These are phyloP conservation scores for Chaetomium tenue DNA, from an alignment of 495 filamentous ascomycete species.

Conservation along the genomic window DNA sequence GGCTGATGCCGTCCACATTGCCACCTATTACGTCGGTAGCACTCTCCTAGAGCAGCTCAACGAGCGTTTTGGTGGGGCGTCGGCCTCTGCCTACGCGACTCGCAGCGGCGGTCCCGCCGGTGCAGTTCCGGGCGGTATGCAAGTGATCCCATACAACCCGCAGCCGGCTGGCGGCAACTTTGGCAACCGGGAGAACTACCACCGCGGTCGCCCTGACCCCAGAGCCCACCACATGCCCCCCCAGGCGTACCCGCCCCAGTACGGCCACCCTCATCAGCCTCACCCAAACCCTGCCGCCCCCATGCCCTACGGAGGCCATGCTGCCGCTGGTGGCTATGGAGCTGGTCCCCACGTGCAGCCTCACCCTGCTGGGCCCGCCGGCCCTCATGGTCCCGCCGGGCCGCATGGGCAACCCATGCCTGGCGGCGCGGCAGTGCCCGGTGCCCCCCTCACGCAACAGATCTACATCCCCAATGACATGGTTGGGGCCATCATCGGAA, in stretches of 20 bases:
- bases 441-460: conserved; percentile 90
- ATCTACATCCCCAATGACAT: conserved; percentile 99
- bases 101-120: conserved; percentile 90
- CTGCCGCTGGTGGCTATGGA: conserved; percentile 53
- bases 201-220: conserved; percentile 62
- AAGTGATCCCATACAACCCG: conserved; percentile 92
- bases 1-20: conserved; percentile 94
- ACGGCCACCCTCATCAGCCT: conserved; percentile 61
- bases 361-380: conserved; percentile 56
- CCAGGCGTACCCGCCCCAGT: conserved; percentile 52
- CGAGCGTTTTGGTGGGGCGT: conserved; percentile 91
- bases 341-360: conserved; percentile 80
- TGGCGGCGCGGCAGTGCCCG: conserved; percentile 64
- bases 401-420: conserved; percentile 71
- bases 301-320: conserved; percentile 64
- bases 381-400: conserved; percentile 49
- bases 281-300: conserved; percentile 64
- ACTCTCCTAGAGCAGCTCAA: conserved; percentile 95
- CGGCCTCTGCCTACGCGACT: conserved; percentile 94
- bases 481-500: conserved; percentile 98
- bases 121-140: conserved; percentile 93
- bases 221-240: conserved; percentile 56
- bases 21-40: conserved; percentile 95
- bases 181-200: conserved; percentile 82
- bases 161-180: conserved; percentile 89